Base-by-base conservation (phyloP, 2,329 filamentous ascomycete genomes). In the Epichloe hybrida region DNA sequence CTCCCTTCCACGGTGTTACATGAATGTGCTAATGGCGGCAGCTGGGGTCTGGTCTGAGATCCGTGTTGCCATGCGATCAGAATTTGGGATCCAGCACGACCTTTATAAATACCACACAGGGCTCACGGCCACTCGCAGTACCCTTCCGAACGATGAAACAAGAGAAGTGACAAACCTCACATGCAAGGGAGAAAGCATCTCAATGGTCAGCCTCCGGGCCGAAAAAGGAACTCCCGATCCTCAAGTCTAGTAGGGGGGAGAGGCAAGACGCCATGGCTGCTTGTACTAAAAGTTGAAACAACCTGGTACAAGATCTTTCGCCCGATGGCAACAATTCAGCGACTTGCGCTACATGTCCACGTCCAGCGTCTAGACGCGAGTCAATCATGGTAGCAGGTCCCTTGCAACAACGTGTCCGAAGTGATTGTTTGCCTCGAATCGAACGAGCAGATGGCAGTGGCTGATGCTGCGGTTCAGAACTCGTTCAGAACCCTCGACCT, bases 121-220 rank as follows among this genome's bases (percentile, higher is more conserved):
- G 31, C 31, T 31, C 31, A 31, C 31, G 31, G 8, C 31, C 31
- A 31, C 31, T 31, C 31, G 31, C 31, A 31, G 8, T 31, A 31
- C 31, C 31, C 31, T 9, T 31, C 8, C 31, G 31, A 31, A 31
- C 17, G 34, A 36, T 15, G 34, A 17, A n/a, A 13, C 13, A 15
- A 31, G 23, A 34, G 39, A 20, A 37, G 17, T 17, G 36, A n/a
- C 7, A n/a, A 21, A 20, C 37, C 15, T 42, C 37, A 20, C 9
- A 52, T 31, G 51, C 51, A 50, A 52, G 51, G 51, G 51, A 52
- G 50, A 39, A 21, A 41, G 41, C 41, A 12, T 34, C 21, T 48
- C 13, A 39, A 27, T 46, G 46, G 50, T 46, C 35, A 45, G 34
- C 35, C 45, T 40, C 44, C 37, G 31, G 15, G 7, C 12, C 35